phyloP scores from a whole-genome alignment of 1,284 basidiomycete genomes.

The Boletus sp. region DNA sequence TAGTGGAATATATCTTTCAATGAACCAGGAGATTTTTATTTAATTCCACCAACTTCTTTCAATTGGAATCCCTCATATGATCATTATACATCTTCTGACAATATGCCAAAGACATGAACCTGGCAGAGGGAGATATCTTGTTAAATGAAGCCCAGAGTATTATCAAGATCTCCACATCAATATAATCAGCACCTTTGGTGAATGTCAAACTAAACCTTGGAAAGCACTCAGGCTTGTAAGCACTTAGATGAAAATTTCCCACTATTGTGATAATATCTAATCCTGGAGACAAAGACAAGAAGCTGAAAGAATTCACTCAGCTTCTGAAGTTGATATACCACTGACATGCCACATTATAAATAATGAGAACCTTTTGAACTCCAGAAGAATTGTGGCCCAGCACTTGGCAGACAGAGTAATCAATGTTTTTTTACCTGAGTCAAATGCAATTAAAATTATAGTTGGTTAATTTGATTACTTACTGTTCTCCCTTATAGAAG shows the following conservation, averaged over 20 bases:
- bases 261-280: not conserved
- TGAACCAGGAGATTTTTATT: too few relatives aligned
- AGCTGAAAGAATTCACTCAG: not conserved
- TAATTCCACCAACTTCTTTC: too few relatives aligned
- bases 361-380: not conserved
- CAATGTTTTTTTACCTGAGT: not conserved
- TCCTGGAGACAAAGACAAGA: not conserved
- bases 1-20: too few relatives aligned
- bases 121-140: not conserved
- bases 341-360: not conserved
- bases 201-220: not conserved
- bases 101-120: not conserved
- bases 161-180: not conserved
- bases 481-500: constrained; percentile 1
- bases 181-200: not conserved
- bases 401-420: not conserved
- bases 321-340: not conserved
- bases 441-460: too few relatives aligned
- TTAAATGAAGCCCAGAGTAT: not conserved
- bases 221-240: not conserved
- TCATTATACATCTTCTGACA: not conserved
- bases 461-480: too few relatives aligned
- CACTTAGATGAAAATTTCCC: not conserved
- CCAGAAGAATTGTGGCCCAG: not conserved
- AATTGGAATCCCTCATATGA: not conserved